Percentiles rank a stretch among this genome's conserved stretches.
Evolutionary conservation across 192 early-diverging fungal genomes (phyloP).

Genomic region (Podila minutissima): DNA sequence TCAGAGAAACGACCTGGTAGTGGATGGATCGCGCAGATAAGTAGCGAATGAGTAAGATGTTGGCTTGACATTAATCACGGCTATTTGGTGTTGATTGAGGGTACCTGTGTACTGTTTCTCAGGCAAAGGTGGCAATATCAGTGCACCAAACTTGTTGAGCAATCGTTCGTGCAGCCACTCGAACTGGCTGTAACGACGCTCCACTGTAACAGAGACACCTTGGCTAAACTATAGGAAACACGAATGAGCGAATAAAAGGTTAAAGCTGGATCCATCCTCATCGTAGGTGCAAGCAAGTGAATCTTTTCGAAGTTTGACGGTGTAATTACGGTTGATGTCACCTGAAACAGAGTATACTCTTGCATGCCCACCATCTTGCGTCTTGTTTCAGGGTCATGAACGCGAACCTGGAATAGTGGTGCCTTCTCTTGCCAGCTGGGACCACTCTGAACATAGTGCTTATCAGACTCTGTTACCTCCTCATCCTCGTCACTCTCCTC

Average conservation of each 20-base stretch:
- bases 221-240: constrained; percentile 35
- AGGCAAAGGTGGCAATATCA: constrained; percentile 49
- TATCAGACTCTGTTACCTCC: constrained; percentile 55
- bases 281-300: not conserved
- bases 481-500: constrained; percentile 44
- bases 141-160: constrained; percentile 49
- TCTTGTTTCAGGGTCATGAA: constrained; percentile 55
- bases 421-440: constrained; percentile 58
- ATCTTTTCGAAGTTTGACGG: not conserved
- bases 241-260: not conserved
- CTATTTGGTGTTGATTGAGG: too few relatives aligned
- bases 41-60: not conserved
- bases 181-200: constrained; percentile 56
- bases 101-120: constrained; percentile 57
- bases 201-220: constrained; percentile 52
- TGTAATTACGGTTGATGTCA: constrained; percentile 48
- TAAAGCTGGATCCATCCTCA: not conserved
- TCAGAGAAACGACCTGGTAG: constrained; percentile 52
- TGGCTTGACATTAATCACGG: not conserved
- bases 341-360: constrained; percentile 55
- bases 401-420: constrained; percentile 44
- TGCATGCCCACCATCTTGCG: constrained; percentile 57
- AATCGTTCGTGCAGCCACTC: constrained; percentile 55
- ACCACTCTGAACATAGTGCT: constrained; percentile 55
- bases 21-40: not conserved